Evolutionary conservation across 2,329 filamentous ascomycete genomes (phyloP).

Genomic region (Geosmithia morbida): DNA sequence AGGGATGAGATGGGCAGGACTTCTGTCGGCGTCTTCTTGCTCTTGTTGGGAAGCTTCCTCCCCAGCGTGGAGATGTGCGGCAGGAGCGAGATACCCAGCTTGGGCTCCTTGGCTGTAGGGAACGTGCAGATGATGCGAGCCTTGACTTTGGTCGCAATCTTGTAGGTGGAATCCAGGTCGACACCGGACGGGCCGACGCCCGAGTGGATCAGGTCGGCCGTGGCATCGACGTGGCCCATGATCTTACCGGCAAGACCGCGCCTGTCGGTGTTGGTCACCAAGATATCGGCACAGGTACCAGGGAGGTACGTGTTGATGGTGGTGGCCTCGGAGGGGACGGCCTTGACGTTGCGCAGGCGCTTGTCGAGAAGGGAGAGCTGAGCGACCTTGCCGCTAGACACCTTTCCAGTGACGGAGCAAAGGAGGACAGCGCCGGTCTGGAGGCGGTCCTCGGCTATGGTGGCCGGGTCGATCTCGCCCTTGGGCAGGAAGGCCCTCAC

Average conservation of each 20-base stretch:
- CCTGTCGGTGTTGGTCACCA: constrained; percentile 61
- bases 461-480: constrained; percentile 55
- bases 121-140: constrained; percentile 82
- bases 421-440: constrained; percentile 76
- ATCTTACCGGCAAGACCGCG: constrained; percentile 80
- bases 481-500: constrained; percentile 74
- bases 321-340: constrained; percentile 59
- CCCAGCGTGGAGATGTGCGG: constrained; percentile 64
- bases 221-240: constrained; percentile 81
- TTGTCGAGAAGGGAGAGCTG: constrained; percentile 68
- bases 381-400: constrained; percentile 65
- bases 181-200: constrained; percentile 55
- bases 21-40: constrained; percentile 36
- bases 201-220: constrained; percentile 81
- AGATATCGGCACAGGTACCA: constrained; percentile 75
- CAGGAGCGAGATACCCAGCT: constrained; percentile 76
- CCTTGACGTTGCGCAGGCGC: constrained; percentile 52
- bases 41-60: constrained; percentile 21
- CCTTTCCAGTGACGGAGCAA: constrained; percentile 64
- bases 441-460: constrained; percentile 49
- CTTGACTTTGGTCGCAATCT: constrained; percentile 71
- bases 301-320: constrained; percentile 85
- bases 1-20: constrained; percentile 58
- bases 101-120: constrained; percentile 62
- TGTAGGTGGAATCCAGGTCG: constrained; percentile 64